Evolutionary conservation across 176 grass and related monocot genomes (phyloP).

Genomic region (Avena insularis): DNA sequence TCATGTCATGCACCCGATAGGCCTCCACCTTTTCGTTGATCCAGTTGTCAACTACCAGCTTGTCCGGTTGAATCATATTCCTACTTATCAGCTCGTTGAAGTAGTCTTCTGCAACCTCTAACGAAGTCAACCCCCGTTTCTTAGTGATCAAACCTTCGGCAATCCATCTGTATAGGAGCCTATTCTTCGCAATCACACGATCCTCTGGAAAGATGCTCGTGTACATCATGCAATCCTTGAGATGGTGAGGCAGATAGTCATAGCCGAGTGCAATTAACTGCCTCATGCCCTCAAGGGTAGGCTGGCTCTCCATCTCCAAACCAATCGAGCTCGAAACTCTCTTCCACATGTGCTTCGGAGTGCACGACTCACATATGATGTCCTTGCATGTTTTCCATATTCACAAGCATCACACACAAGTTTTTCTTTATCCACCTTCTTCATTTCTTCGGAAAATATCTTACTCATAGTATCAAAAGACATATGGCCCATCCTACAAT

Average conservation of each 20-base stretch:
- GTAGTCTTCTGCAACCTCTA: neutral
- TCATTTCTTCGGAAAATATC: too few species aligned
- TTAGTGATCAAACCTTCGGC: neutral
- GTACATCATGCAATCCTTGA: slow-evolving; percentile 9
- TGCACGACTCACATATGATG: too few species aligned
- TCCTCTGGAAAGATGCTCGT: neutral
- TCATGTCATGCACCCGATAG: neutral
- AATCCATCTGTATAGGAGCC: neutral
- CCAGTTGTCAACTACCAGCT: too few species aligned
- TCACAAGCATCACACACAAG: too few species aligned
- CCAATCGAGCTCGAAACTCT: neutral
- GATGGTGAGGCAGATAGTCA: slow-evolving; percentile 1
- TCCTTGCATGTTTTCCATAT: too few species aligned
- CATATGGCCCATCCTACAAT: too few species aligned
- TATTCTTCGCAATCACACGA: neutral
- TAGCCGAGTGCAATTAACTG: neutral
- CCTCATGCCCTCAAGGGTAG: neutral
- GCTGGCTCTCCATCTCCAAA: neutral
- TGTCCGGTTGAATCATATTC: neutral
- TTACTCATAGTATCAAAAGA: too few species aligned
- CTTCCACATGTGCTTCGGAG: neutral
- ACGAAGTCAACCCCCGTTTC: neutral
- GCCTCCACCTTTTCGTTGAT: neutral
- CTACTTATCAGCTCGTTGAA: neutral
- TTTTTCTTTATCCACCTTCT: too few species aligned